Evolutionary conservation across 2,329 filamentous ascomycete species (phyloP).

Genomic region (Colletotrichum magnum): DNA sequence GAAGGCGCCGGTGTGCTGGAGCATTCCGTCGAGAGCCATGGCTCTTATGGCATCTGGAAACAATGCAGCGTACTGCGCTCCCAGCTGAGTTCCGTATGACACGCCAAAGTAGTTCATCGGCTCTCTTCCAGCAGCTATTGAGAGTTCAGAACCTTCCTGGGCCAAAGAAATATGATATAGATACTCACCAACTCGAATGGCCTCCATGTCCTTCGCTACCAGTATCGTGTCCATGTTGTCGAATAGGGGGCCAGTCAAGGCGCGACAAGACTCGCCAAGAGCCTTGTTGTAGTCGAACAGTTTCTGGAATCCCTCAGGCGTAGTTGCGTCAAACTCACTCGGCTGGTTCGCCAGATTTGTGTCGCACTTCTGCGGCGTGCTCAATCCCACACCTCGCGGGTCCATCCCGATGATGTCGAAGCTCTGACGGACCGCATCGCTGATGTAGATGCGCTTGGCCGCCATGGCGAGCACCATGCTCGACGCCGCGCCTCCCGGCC

Average conservation of each 20-base stretch:
- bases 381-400: slow-evolving; percentile 22
- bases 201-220: slow-evolving; percentile 36
- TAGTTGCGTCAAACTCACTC: slow-evolving; percentile 33
- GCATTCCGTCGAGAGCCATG: slow-evolving; percentile 35
- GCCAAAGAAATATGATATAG: rapidly evolving
- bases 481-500: slow-evolving; percentile 30
- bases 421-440: slow-evolving; percentile 14
- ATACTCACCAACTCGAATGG: slow-evolving; percentile 17
- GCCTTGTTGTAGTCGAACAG: slow-evolving; percentile 31
- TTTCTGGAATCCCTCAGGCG: slow-evolving; percentile 28
- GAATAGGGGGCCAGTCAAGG: slow-evolving; percentile 20
- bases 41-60: slow-evolving; percentile 21
- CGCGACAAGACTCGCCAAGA: slow-evolving; percentile 29
- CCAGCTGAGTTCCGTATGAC: slow-evolving; percentile 33
- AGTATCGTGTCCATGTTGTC: slow-evolving; percentile 30
- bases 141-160: not conserved
- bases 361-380: slow-evolving; percentile 26
- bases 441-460: slow-evolving; percentile 8
- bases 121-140: slow-evolving; percentile 15
- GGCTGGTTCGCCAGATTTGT: slow-evolving; percentile 22
- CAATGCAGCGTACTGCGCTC: slow-evolving; percentile 26
- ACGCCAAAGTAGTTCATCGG: slow-evolving; percentile 33
- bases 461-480: slow-evolving; percentile 31
- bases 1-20: slow-evolving; percentile 32
- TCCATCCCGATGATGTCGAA: slow-evolving; percentile 37